phyloP scores from a whole-genome alignment of 2,329 filamentous ascomycete species.

The Verticillium nonalfalfae region DNA sequence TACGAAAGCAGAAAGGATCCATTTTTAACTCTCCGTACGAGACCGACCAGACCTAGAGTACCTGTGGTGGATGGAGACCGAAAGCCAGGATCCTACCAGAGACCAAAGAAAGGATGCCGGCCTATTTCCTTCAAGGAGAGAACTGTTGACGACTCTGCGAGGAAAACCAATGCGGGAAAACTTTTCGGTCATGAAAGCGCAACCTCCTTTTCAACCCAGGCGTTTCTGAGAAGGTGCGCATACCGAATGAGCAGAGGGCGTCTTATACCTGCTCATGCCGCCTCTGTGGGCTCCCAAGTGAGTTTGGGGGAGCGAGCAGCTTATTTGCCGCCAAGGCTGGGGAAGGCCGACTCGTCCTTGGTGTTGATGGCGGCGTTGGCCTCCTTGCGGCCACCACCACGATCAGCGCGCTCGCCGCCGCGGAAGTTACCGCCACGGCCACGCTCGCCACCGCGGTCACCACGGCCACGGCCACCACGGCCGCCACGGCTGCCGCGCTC shows the following conservation, averaged over 20 bases:
- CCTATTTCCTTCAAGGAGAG: conserved; percentile 2
- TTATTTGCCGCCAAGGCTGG: conserved; percentile 52
- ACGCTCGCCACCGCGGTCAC: conserved; percentile 37
- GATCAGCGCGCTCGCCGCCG: conserved; percentile 35
- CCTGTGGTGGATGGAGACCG: conserved; percentile 2
- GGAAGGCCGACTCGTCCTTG: conserved; percentile 53
- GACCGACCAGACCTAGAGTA: conserved; percentile 3
- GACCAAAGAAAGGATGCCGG: conserved; percentile 1
- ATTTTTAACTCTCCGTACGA: conserved; percentile 4
- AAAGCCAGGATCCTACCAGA: conserved; percentile 1
- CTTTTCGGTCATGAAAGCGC: conserved; percentile 1
- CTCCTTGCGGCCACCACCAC: conserved; percentile 39
- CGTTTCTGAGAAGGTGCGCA: not conserved
- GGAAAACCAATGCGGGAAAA: conserved; percentile 1
- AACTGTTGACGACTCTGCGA: conserved; percentile 1
- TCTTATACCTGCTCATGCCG: conserved; percentile 6
- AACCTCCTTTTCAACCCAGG: not conserved
- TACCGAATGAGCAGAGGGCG: not conserved
- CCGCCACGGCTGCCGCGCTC: conserved; percentile 47
- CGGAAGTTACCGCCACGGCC: conserved; percentile 28
- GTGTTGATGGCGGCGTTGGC: conserved; percentile 46
- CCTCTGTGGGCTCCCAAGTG: conserved; percentile 5
- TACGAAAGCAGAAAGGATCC: conserved; percentile 1
- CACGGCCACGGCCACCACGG: conserved; percentile 37
- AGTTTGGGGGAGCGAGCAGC: conserved; percentile 8